These are phyloP conservation scores for Dictyostelium purpureum DNA, from an alignment of 78 protist species.

Conservation along the genomic window DNA sequence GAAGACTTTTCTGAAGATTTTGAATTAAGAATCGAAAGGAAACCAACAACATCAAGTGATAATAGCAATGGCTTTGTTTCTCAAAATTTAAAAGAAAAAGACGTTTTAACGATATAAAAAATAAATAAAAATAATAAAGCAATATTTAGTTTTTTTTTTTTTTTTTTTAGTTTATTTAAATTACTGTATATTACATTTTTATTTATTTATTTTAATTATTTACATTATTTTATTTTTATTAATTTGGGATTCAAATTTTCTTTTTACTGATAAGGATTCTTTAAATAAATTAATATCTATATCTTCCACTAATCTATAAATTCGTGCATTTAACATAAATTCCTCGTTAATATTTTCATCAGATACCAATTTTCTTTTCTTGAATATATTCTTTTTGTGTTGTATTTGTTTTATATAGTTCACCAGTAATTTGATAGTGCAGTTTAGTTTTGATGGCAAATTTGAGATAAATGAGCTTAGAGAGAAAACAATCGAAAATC, in stretches of 20 bases:
- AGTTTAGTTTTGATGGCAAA: background rate
- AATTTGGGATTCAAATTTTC: background rate
- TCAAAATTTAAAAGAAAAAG: too few relatives aligned
- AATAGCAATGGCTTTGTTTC: too few relatives aligned
- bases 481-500: too few relatives aligned
- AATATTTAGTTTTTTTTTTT: too few relatives aligned
- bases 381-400: background rate
- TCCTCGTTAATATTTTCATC: background rate
- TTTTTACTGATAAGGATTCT: background rate
- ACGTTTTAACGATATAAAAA: too few relatives aligned
- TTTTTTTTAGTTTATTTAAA: background rate
- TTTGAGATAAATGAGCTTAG: background rate
- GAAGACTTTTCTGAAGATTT: background rate
- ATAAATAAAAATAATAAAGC: background rate
- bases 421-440: constrained; percentile 5
- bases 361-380: background rate
- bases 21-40: background rate
- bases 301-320: background rate
- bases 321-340: background rate
- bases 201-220: background rate
- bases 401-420: constrained; percentile 1
- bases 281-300: background rate
- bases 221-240: background rate
- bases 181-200: background rate
- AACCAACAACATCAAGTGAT: background rate